Conservation (phyloP, 1,284 basidiomycete genomes). For the Marasmius tenuissimus region DNA sequence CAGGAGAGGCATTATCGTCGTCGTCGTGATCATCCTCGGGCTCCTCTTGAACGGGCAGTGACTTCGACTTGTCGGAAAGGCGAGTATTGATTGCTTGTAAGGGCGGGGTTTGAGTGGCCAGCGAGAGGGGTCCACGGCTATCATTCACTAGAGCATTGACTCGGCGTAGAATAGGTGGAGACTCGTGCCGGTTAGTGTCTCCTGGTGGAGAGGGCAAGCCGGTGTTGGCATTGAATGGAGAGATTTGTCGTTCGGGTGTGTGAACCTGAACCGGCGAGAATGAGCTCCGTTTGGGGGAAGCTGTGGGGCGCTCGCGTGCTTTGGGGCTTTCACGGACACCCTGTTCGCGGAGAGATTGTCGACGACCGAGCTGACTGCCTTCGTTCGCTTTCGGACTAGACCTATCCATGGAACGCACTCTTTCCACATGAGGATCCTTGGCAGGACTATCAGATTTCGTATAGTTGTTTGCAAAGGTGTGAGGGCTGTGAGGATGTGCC, state of each 20-base stretch:
- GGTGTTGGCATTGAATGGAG: slow-evolving; percentile 48
- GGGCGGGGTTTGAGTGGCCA: slow-evolving; percentile 58
- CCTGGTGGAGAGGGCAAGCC: slow-evolving; percentile 47
- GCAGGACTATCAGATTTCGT: slow-evolving; percentile 35
- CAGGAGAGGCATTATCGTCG: slow-evolving; percentile 32
- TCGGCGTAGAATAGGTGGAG: slow-evolving; percentile 25
- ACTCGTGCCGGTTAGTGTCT: slow-evolving; percentile 43
- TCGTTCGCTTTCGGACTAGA: slow-evolving; percentile 55
- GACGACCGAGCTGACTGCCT: slow-evolving; percentile 13
- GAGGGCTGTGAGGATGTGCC: slow-evolving; percentile 38
- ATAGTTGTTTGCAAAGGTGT: slow-evolving; percentile 28
- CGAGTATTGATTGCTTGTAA: slow-evolving; percentile 49
- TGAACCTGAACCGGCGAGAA: slow-evolving; percentile 42
- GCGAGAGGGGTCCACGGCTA: slow-evolving; percentile 43
- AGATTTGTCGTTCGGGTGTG: slow-evolving; percentile 53
- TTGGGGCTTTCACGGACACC: slow-evolving; percentile 51
- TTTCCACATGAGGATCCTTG: slow-evolving; percentile 56
- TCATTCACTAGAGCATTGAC: slow-evolving; percentile 31
- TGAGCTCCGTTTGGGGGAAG: slow-evolving; percentile 38
- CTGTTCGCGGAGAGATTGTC: slow-evolving; percentile 21
- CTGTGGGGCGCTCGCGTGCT: slow-evolving; percentile 46
- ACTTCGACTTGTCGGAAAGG: slow-evolving; percentile 70
- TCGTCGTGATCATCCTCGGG: slow-evolving; percentile 72
- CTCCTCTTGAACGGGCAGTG: slow-evolving; percentile 76
- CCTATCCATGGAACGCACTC: slow-evolving; percentile 51